phyloP scores from a whole-genome alignment of 2,329 filamentous ascomycete genomes.

The Talaromyces sp. region DNA sequence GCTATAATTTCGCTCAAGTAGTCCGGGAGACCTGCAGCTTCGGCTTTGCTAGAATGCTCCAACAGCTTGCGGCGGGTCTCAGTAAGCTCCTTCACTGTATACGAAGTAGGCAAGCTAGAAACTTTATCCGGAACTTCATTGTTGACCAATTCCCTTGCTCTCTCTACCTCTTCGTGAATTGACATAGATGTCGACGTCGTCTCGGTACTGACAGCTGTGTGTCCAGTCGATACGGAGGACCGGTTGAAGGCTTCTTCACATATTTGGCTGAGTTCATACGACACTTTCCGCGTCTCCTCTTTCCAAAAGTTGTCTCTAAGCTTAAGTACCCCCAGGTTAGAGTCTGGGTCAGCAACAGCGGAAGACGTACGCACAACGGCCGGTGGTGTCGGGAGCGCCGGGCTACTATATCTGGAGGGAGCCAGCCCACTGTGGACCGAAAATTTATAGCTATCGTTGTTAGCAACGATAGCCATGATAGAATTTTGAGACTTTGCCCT shows the following conservation, averaged over 20 bases:
- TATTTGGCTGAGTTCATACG: constrained; percentile 78
- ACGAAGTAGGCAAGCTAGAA: constrained; percentile 40
- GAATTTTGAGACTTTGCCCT: constrained; percentile 21
- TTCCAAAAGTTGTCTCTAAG: constrained; percentile 51
- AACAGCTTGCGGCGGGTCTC: constrained; percentile 57
- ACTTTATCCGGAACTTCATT: constrained; percentile 10
- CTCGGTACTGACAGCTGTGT: constrained; percentile 44
- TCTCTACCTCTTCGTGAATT: constrained; percentile 22
- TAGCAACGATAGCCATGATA: constrained; percentile 17
- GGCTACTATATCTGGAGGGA: constrained; percentile 17
- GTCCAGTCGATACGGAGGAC: constrained; percentile 50
- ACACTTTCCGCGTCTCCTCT: constrained; percentile 79
- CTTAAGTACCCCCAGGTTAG: constrained; percentile 37
- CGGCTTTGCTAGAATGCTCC: constrained; percentile 44
- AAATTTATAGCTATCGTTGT: constrained; percentile 22
- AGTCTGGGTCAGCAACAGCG: constrained; percentile 19
- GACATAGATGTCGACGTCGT: constrained; percentile 49
- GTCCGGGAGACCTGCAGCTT: constrained; percentile 40
- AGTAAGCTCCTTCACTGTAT: constrained; percentile 51
- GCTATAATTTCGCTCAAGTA: constrained; percentile 58
- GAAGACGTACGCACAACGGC: constrained; percentile 30
- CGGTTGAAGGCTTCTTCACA: constrained; percentile 91
- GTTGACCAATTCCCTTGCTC: neutral
- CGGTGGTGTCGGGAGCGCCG: constrained; percentile 37
- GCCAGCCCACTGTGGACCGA: neutral